A percentile compares a stretch with the other conserved stretches of the same genome.
These are phyloP conservation scores for Agrocybe chaxingu DNA, from an alignment of 768 basidiomycete genomes.

Conservation along the genomic window DNA sequence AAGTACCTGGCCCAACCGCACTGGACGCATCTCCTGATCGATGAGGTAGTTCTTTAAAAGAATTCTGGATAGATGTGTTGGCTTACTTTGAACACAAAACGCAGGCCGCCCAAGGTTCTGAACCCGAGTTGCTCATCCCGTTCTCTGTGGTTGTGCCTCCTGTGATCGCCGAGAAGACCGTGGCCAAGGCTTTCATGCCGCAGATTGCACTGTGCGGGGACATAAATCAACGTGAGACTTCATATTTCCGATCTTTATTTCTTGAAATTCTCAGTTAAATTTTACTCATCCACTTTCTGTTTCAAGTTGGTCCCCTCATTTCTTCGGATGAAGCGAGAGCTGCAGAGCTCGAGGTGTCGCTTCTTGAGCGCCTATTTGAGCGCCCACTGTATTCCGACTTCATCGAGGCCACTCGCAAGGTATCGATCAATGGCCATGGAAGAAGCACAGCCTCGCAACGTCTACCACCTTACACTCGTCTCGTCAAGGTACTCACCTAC, in stretches of 20 bases:
- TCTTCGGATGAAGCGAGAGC: conserved; percentile 40
- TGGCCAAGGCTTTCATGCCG: conserved; percentile 25
- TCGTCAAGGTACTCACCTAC: conserved; percentile 36
- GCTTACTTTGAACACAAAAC: background rate
- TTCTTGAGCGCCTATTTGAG: conserved; percentile 47
- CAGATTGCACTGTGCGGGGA: conserved; percentile 53
- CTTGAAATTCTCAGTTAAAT: background rate
- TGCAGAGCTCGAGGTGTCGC: conserved; percentile 44
- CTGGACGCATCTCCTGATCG: conserved; percentile 52
- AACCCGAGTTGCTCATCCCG: conserved; percentile 47
- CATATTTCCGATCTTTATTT: background rate
- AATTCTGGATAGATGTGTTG: background rate
- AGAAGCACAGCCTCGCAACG: conserved; percentile 4
- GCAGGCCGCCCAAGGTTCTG: conserved; percentile 51
- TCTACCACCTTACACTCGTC: conserved; percentile 35
- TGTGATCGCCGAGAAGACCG: conserved; percentile 8
- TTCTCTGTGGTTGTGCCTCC: conserved; percentile 43
- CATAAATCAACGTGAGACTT: conserved; percentile 40
- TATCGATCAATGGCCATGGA: background rate
- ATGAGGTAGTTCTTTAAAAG: conserved; percentile 31
- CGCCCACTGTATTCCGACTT: conserved; percentile 33
- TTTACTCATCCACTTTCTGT: background rate
- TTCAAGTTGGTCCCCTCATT: conserved; percentile 45
- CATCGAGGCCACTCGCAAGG: background rate
- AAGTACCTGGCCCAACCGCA: conserved; percentile 36